These are phyloP conservation scores for Gastrolobium bilobum DNA, from an alignment of 306 rosid genomes.

Conservation along the genomic window DNA sequence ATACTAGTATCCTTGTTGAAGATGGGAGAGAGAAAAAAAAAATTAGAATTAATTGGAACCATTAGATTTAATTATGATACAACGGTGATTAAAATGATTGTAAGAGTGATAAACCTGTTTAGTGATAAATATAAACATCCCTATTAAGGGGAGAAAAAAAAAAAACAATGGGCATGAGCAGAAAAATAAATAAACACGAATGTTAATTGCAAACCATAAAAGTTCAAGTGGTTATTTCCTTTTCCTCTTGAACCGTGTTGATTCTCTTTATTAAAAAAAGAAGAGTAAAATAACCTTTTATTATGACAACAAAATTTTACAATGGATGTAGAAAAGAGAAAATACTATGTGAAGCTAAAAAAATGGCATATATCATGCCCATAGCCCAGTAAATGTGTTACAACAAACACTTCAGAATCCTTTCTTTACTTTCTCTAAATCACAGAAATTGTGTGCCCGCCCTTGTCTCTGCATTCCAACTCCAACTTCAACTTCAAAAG, in stretches of 20 bases:
- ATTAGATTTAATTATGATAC: too few relatives aligned
- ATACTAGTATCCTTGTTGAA: too few relatives aligned
- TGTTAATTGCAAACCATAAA: conserved; percentile 21
- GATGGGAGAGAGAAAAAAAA: too few relatives aligned
- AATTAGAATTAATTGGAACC: too few relatives aligned
- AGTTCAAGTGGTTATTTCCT: background rate
- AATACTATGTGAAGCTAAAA: background rate
- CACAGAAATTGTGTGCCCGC: conserved; percentile 25
- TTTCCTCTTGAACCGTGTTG: conserved; percentile 9
- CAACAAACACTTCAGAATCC: conserved; percentile 30
- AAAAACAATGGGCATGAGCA: too few relatives aligned
- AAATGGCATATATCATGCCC: background rate
- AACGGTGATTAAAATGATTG: too few relatives aligned
- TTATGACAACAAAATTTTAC: conserved; percentile 10
- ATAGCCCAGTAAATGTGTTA: conserved; percentile 1
- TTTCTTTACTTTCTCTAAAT: conserved; percentile 46
- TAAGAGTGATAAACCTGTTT: too few relatives aligned
- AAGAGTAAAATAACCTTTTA: background rate
- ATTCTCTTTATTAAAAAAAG: background rate
- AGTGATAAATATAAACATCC: too few relatives aligned
- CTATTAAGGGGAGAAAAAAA: too few relatives aligned
- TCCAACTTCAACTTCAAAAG: conserved; percentile 24
- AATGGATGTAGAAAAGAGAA: background rate
- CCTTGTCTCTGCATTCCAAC: conserved; percentile 36
- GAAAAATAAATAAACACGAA: background rate